Evolutionary conservation across 345 rosid genomes (phyloP), one percentile per base, ranked within the genome.

Genomic region (Schrenkiella parvula): DNA sequence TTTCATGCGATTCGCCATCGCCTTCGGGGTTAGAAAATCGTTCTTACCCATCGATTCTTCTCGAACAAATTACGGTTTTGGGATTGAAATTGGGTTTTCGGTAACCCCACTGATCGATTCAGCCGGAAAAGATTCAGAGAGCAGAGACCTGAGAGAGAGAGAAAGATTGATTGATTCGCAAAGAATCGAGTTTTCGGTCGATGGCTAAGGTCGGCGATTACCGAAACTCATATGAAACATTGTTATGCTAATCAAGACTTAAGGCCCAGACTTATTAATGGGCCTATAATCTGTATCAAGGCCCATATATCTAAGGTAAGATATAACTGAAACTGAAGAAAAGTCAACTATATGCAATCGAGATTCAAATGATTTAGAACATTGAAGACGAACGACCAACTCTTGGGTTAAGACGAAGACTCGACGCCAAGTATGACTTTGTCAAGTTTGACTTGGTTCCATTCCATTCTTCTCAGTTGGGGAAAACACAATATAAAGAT

Each of bases 21-120:
- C 99, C 71, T 89, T 89, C 0, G 97, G 95, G 1, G 97, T 89
- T 7, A 95, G 79, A 51, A 89, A 91, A 66, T 95, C 99, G 82
- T 95, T 95, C 84, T 91, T 95, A 2, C 98, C 97, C 97, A 88
- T 88, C 47, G 63, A 3, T 14, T 53, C 17, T 25, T 2, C 8
- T 65, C n/a, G 44, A 54, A 2, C 19, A 58, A 55, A 22, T 8
- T 13, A 50, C 8, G 42, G 6, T 23, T 21, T 32, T 41, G 15
- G 52, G 18, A 8, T 55, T 34, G 17, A 56, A 56, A 70, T 34
- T 14, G 21, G 64, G 37, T 52, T 63, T 52, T 0, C 1, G 46
- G 22, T n/a, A 25, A 46, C 19, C 18, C 2, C 0, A 13, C 0
- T 39, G 52, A 61, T 71, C 52, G 10, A 48, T 35, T 32, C 14